Evolutionary conservation across 2,329 filamentous ascomycete genomes (phyloP), one percentile per base, ranked within the genome.

Genomic region (Pestalotiopsis sp.): DNA sequence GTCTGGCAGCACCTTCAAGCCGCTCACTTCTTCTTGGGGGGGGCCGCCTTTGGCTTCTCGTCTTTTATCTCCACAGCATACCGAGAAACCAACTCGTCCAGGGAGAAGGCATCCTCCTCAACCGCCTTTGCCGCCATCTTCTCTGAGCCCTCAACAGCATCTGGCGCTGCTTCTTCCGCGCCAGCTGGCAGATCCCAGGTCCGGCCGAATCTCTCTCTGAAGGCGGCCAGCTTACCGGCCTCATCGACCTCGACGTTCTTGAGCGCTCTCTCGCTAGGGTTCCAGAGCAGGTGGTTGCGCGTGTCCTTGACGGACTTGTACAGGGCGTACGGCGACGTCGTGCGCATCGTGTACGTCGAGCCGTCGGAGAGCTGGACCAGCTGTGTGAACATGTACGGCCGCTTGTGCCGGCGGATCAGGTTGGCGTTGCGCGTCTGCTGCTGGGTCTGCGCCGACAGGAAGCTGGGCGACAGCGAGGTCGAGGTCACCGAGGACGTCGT

Each of bases 301-400:
- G 91, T 93, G 83, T 99, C 96, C 81, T 97, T 97, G 69, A 82
- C 82, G 68, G 84, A 83, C 68, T 84, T 83, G 81, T 88, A 86
- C 61, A 92, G 79, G 3, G 87, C 85, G 44, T 81, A 73, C 0
- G 93, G 93, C 11, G 89, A 93, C 11, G 92, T 94, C 26, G 93
- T 94, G 77, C 92, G 92, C 76, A 90, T 86, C 62, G 91, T 90
- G 81, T 89, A 98, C 69, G 94, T 92, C 75, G 89, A 92, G 74
- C 96, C 96, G 84, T 99, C 96, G 55, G 92, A 93, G 71, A 98
- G 91, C 66, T 94, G 94, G 73, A 99, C 86, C 69, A 99, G 88
- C 82, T 99, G 96, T n/a, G 95, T 98, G 85, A 98, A 98, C 73
- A 91, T 93, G 86, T 98, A 98, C 56, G 96, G 95, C 5, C 94